A percentile compares a stretch with the other conserved stretches of the same genome.
These are phyloP conservation scores for Mangifera indica DNA, from an alignment of 345 rosid genomes.

Conservation along the genomic window DNA sequence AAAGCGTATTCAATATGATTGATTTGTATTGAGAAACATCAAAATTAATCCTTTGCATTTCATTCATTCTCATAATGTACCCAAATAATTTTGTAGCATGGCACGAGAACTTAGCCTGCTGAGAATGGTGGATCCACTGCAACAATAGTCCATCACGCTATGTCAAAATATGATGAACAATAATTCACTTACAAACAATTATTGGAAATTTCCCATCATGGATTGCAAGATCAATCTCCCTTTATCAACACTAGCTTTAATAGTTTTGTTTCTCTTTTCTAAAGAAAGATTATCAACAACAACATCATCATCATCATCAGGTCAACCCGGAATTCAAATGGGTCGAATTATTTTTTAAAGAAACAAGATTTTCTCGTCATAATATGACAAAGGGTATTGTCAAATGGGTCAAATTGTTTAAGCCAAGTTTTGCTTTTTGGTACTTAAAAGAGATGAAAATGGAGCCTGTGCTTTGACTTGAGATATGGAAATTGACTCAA, in stretches of 20 bases:
- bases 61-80: neutral
- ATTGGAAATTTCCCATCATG: neutral
- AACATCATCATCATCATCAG: constrained; percentile 13
- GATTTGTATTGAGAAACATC: constrained; percentile 2
- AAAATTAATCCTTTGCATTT: constrained; percentile 1
- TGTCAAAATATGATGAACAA: constrained; percentile 24
- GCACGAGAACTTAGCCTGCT: constrained; percentile 21
- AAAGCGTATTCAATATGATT: neutral
- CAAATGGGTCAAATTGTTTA: neutral
- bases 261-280: constrained; percentile 10
- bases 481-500: neutral
- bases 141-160: constrained; percentile 15
- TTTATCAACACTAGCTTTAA: neutral
- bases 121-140: constrained; percentile 6
- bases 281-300: neutral
- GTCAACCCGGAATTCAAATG: no score
- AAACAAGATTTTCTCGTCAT: neutral
- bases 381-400: constrained; percentile 17
- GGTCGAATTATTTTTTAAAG: neutral
- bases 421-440: neutral
- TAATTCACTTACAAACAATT: constrained; percentile 18
- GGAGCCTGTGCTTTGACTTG: constrained; percentile 27
- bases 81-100: constrained; percentile 16
- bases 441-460: neutral
- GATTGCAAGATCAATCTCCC: neutral